These are phyloP conservation scores for Neurospora sp. DNA, from an alignment of 495 filamentous ascomycete genomes.

Conservation along the genomic window DNA sequence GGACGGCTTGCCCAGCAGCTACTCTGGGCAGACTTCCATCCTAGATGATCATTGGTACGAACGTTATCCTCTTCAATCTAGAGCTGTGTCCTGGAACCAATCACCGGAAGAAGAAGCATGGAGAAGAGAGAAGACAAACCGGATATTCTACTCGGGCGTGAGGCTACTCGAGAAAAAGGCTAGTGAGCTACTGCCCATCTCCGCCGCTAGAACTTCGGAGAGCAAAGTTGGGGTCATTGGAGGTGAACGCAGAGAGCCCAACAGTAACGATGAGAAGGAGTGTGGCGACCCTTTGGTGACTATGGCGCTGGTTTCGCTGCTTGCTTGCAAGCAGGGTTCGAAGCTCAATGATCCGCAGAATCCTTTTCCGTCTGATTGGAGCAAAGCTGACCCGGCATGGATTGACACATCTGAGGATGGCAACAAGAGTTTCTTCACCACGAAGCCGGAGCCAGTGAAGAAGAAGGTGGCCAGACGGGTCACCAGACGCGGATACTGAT, in stretches of 20 bases:
- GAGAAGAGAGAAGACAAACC: conserved; percentile 10
- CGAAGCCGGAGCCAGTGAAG: conserved; percentile 7
- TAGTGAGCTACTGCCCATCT: neutral
- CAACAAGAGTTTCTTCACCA: conserved; percentile 24
- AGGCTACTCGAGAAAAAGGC: conserved; percentile 16
- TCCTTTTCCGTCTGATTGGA: conserved; percentile 9
- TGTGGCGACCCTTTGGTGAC: conserved; percentile 28
- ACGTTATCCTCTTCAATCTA: conserved; percentile 1
- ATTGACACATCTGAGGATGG: conserved; percentile 23
- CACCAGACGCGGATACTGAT: conserved; percentile 15
- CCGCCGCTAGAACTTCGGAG: neutral
- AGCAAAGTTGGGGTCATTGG: conserved; percentile 22
- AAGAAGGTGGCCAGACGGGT: conserved; percentile 6
- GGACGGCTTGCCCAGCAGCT: conserved; percentile 8
- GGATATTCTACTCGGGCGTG: conserved; percentile 25
- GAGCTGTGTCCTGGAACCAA: neutral
- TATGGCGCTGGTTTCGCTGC: conserved; percentile 27
- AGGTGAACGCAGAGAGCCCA: conserved; percentile 21
- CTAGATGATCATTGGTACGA: conserved; percentile 4
- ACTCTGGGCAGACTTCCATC: conserved; percentile 3
- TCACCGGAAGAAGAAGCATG: neutral
- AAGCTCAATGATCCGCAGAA: neutral
- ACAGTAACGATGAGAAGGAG: conserved; percentile 19
- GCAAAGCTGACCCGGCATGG: conserved; percentile 11
- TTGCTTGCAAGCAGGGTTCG: conserved; percentile 16